These are phyloP conservation scores for Tolypocladium pustulatum DNA, from an alignment of 2,329 filamentous ascomycete species.

Conservation along the genomic window DNA sequence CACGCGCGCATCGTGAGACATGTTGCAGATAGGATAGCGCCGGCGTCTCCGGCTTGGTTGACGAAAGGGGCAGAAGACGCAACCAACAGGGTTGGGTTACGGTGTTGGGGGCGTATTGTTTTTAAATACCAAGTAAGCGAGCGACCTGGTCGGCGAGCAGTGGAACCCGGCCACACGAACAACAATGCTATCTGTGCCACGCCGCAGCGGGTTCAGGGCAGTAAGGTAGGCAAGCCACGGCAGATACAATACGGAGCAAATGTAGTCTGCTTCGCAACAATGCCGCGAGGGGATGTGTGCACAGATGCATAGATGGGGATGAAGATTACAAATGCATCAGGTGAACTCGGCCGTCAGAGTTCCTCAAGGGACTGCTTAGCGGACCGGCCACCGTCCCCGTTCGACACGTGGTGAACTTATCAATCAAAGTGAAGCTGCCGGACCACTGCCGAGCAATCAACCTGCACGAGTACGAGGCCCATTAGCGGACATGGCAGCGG, in stretches of 20 bases:
- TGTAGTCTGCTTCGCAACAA: background rate
- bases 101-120: background rate
- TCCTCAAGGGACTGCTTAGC: background rate
- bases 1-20: constrained; percentile 4
- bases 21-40: constrained; percentile 2
- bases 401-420: background rate
- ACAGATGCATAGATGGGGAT: background rate
- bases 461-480: background rate
- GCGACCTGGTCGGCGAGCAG: background rate
- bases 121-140: background rate
- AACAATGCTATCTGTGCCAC: background rate
- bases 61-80: background rate
- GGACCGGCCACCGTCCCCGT: background rate
- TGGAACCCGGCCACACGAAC: constrained; percentile 2
- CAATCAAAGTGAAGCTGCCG: background rate
- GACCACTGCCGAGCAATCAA: background rate
- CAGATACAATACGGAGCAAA: background rate
- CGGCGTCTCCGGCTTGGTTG: background rate
- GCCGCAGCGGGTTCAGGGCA: background rate
- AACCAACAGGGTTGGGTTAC: background rate
- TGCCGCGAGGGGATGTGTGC: background rate
- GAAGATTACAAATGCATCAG: background rate
- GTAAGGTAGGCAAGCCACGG: background rate
- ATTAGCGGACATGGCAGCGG: background rate
- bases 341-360: background rate